phyloP scores from a whole-genome alignment of 2,329 filamentous ascomycete species.

The Pestalotiopsis sp. region DNA sequence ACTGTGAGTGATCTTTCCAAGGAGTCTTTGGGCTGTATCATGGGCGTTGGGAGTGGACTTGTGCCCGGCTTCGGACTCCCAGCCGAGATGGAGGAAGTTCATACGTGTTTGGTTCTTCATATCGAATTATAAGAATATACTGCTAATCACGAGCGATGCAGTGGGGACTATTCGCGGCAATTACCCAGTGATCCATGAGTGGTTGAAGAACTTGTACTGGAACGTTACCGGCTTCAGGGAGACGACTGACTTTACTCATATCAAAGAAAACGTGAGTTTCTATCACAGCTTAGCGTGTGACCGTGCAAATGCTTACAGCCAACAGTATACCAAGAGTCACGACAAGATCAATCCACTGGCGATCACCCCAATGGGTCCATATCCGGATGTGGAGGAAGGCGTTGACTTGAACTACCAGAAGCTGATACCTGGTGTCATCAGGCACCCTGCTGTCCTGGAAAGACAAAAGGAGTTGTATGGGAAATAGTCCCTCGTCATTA shows the following conservation, averaged over 20 bases:
- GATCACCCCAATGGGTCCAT: conserved; percentile 64
- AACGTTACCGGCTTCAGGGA: conserved; percentile 53
- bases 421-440: conserved; percentile 46
- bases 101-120: neutral
- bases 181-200: conserved; percentile 61
- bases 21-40: neutral
- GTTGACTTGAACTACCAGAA: conserved; percentile 49
- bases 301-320: neutral
- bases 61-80: neutral
- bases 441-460: conserved; percentile 39
- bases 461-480: conserved; percentile 24
- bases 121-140: neutral
- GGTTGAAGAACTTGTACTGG: conserved; percentile 61
- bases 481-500: neutral
- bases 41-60: neutral
- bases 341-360: conserved; percentile 57
- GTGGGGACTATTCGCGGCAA: conserved; percentile 58
- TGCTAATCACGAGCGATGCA: neutral
- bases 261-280: conserved; percentile 58
- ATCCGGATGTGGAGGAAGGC: conserved; percentile 54
- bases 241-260: conserved; percentile 65
- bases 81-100: too few relatives aligned
- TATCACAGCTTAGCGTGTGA: neutral
- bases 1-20: conserved; percentile 27
- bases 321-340: conserved; percentile 54